phyloP scores from a whole-genome alignment of 306 rosid genomes.

The Sesbania bispinosa region DNA sequence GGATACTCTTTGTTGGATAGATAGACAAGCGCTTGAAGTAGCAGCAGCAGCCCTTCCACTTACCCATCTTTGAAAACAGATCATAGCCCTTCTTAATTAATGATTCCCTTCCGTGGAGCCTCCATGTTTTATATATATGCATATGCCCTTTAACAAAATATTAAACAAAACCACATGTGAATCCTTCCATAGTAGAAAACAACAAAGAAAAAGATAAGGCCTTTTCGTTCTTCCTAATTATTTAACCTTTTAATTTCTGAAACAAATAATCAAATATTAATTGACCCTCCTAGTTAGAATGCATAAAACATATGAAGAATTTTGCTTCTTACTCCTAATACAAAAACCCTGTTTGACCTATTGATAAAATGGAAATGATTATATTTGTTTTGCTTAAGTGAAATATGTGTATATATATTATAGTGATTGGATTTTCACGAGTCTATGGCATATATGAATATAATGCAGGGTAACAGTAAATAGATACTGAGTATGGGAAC shows the following conservation, averaged over 20 bases:
- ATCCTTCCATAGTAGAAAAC: conserved; percentile 40
- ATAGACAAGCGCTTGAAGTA: conserved; percentile 44
- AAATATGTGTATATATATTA: too few species aligned
- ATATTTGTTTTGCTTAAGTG: not conserved
- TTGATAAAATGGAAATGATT: not conserved
- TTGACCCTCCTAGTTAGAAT: not conserved
- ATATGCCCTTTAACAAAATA: not conserved
- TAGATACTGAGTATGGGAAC: conserved; percentile 24
- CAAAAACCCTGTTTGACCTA: not conserved
- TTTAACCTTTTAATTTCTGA: not conserved
- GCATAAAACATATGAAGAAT: not conserved
- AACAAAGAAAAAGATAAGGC: conserved; percentile 41
- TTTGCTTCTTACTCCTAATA: not conserved
- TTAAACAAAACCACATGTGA: conserved; percentile 20
- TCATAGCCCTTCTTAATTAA: too few species aligned
- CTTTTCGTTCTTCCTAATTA: conserved; percentile 9
- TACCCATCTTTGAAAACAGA: conserved; percentile 43
- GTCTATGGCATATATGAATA: not conserved
- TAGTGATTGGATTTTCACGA: too few species aligned
- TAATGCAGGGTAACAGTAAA: conserved; percentile 17
- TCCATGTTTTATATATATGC: conserved; percentile 37
- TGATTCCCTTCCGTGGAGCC: conserved; percentile 2
- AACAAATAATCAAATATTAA: too few species aligned
- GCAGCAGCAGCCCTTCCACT: conserved; percentile 39
- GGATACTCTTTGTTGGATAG: conserved; percentile 40